Percentiles rank a stretch among this genome's conserved stretches.
phyloP scores from a whole-genome alignment of 1,284 basidiomycete genomes.

The Cryptococcus wingfieldii region DNA sequence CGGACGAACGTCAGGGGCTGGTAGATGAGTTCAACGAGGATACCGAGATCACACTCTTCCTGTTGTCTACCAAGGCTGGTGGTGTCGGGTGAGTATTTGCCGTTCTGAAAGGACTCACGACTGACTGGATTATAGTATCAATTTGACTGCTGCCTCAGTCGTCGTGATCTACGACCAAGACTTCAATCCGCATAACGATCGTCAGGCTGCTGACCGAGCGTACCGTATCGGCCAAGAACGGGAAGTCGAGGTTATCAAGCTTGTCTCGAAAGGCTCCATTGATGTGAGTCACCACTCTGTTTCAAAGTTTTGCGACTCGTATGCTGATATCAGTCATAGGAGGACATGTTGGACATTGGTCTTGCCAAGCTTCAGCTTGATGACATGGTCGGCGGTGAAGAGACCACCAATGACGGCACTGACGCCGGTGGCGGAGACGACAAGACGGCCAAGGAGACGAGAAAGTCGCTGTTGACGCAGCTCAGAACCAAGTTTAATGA shows the following conservation, averaged over 20 bases:
- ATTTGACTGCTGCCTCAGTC: slow-evolving; percentile 84
- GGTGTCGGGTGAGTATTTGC: slow-evolving; percentile 50
- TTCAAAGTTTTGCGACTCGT: neutral
- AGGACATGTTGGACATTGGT: slow-evolving; percentile 87
- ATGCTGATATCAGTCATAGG: slow-evolving; percentile 46
- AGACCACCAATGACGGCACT: slow-evolving; percentile 30
- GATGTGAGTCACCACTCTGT: slow-evolving; percentile 52
- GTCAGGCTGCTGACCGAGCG: slow-evolving; percentile 93
- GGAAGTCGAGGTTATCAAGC: slow-evolving; percentile 64
- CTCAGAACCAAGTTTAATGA: slow-evolving; percentile 63
- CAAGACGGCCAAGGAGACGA: slow-evolving; percentile 61
- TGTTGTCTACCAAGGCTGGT: slow-evolving; percentile 92
- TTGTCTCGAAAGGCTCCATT: slow-evolving; percentile 89
- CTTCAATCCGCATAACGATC: slow-evolving; percentile 82
- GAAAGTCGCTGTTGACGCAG: slow-evolving; percentile 71
- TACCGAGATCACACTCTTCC: slow-evolving; percentile 81
- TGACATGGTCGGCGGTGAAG: slow-evolving; percentile 76
- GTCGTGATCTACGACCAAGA: slow-evolving; percentile 98
- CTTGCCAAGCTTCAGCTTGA: slow-evolving; percentile 86
- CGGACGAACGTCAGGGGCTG: slow-evolving; percentile 85
- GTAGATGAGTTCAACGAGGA: slow-evolving; percentile 98
- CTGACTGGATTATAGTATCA: slow-evolving; percentile 61
- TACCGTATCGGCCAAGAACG: slow-evolving; percentile 71
- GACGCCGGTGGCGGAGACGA: slow-evolving; percentile 55
- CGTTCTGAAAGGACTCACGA: slow-evolving; percentile 1